These are phyloP conservation scores for Oryza glumipatula DNA, from an alignment of 176 grass and related monocot species.

Conservation along the genomic window DNA sequence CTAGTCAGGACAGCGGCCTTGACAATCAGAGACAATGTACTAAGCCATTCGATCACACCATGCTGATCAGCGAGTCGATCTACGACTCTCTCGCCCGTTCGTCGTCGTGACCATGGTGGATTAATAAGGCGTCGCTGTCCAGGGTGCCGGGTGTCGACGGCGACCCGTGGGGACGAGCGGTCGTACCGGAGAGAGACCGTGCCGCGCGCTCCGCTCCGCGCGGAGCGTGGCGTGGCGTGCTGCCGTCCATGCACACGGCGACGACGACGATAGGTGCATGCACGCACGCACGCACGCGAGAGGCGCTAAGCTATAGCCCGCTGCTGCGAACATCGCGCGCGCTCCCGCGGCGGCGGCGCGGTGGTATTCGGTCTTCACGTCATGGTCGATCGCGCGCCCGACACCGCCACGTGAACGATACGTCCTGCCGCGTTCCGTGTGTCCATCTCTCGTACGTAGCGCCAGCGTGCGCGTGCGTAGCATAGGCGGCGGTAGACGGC, in stretches of 20 bases:
- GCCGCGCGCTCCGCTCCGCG: neutral
- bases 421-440: neutral
- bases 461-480: neutral
- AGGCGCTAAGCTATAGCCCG: too few relatives aligned
- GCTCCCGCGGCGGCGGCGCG: neutral
- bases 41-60: too few relatives aligned
- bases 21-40: too few relatives aligned
- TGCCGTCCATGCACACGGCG: neutral
- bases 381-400: neutral
- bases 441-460: too few relatives aligned
- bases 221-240: neutral
- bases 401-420: constrained; percentile 9
- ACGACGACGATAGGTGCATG: neutral
- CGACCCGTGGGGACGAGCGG: constrained; percentile 20
- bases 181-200: neutral
- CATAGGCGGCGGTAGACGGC: neutral
- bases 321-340: neutral
- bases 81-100: too few relatives aligned
- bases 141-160: constrained; percentile 23
- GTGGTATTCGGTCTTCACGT: neutral
- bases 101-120: too few relatives aligned
- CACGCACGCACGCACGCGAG: too few relatives aligned
- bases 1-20: too few relatives aligned
- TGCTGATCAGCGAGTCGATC: too few relatives aligned
- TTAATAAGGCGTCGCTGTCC: constrained; percentile 10